Conservation (phyloP, 148 eudicot genomes). For the Spergularia bocconei region DNA sequence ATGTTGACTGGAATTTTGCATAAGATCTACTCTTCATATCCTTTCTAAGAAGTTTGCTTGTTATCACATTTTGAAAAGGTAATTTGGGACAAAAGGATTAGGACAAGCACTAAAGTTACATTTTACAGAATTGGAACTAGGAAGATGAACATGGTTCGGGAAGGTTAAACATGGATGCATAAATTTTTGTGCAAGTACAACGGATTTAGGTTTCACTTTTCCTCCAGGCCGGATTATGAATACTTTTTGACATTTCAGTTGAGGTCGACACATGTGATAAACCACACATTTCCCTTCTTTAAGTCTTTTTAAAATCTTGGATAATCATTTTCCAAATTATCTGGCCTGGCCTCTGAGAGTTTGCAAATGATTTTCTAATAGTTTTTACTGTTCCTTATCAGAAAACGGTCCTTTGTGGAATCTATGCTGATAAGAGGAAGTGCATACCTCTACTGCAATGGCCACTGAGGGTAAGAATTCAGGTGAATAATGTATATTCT, state of each 20-base stretch:
- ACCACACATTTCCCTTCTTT: not conserved
- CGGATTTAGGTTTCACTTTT: not conserved
- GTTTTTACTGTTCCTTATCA: not conserved
- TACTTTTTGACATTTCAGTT: not conserved
- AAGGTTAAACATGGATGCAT: not conserved
- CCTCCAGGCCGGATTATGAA: not conserved
- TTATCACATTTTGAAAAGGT: no score
- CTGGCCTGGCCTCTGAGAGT: not conserved
- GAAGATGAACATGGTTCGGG: no score
- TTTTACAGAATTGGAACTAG: no score
- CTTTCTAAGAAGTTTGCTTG: no score
- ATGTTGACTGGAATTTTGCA: no score
- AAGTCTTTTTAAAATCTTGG: not conserved
- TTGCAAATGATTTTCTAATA: constrained; percentile 7
- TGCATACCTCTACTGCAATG: not conserved
- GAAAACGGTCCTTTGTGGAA: not conserved
- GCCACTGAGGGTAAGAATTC: not conserved
- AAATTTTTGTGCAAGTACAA: not conserved
- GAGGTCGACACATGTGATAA: not conserved
- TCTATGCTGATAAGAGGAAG: not conserved
- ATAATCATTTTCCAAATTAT: not conserved
- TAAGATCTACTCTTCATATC: no score
- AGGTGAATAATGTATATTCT: constrained; percentile 5
- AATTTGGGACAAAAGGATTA: no score
- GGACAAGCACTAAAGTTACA: no score